Conservation (phyloP, 176 grass and related monocot species). For the Lolium rigidum region DNA sequence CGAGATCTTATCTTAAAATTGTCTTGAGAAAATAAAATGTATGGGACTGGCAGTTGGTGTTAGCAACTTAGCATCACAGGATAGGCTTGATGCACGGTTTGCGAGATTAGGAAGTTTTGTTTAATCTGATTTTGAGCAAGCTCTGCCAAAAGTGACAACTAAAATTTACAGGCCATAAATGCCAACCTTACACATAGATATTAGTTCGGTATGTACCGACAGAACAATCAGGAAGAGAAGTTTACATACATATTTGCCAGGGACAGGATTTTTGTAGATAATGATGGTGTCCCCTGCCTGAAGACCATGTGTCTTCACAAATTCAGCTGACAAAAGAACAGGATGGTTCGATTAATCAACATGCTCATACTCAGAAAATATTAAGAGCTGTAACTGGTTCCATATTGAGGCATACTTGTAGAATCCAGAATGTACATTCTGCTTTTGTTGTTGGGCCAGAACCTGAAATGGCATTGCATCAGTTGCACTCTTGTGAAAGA, state of each 20-base stretch:
- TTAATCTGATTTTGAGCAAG: background rate
- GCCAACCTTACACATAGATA: background rate
- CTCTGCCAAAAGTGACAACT: background rate
- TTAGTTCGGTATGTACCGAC: background rate
- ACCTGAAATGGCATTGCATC: conserved; percentile 53
- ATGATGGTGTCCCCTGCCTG: conserved; percentile 71
- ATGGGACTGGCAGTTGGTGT: background rate
- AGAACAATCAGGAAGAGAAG: conserved; percentile 2
- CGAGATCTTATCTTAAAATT: background rate
- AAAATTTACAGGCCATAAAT: conserved; percentile 22
- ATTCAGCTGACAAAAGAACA: conserved; percentile 59
- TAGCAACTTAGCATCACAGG: background rate
- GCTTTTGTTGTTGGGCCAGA: conserved; percentile 97
- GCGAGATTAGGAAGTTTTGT: background rate
- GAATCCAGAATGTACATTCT: conserved; percentile 95
- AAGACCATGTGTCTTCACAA: conserved; percentile 82
- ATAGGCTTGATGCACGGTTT: background rate
- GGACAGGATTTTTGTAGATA: conserved; percentile 61
- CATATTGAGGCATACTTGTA: conserved; percentile 55
- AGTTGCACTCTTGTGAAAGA: no score
- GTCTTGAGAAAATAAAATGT: background rate
- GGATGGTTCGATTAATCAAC: conserved; percentile 4
- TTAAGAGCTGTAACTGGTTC: background rate
- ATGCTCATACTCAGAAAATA: conserved; percentile 1
- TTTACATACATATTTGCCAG: conserved; percentile 66